phyloP scores from a whole-genome alignment of 1,284 basidiomycete species.

The Ustilago shanxiensis region DNA sequence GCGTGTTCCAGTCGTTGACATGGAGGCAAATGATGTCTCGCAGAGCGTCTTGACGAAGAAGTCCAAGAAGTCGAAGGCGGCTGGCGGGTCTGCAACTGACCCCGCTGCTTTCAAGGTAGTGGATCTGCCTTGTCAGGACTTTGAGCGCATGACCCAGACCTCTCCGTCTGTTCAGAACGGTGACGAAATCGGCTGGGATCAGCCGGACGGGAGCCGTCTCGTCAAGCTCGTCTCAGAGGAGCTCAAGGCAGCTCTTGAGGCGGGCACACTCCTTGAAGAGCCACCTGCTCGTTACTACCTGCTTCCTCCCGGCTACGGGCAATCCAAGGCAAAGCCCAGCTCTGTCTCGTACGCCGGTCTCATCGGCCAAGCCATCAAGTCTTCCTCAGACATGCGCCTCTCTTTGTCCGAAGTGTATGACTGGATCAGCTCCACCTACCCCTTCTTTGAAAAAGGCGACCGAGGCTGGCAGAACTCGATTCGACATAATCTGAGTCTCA shows the following conservation, averaged over 20 bases:
- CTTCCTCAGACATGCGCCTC: conserved; percentile 84
- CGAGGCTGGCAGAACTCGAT: conserved; percentile 96
- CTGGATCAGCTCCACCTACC: conserved; percentile 93
- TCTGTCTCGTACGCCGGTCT: conserved; percentile 86
- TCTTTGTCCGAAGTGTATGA: conserved; percentile 95
- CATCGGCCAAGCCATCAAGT: conserved; percentile 92
- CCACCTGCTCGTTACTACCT: conserved; percentile 65
- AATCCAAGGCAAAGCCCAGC: conserved; percentile 61
- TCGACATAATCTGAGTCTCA: conserved; percentile 88
- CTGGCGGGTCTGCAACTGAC: conserved; percentile 23
- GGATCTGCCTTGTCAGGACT: conserved; percentile 44
- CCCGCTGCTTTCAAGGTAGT: conserved; percentile 31
- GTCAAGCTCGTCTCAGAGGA: conserved; percentile 69
- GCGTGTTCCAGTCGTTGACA: neutral
- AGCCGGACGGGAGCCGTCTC: conserved; percentile 64
- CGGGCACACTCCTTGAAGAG: conserved; percentile 60
- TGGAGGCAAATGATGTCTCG: conserved; percentile 12
- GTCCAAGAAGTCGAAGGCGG: conserved; percentile 33
- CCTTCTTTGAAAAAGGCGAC: conserved; percentile 90
- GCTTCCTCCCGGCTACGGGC: conserved; percentile 63
- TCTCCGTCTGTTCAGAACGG: conserved; percentile 42
- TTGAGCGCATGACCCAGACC: conserved; percentile 41
- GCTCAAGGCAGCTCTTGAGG: conserved; percentile 64
- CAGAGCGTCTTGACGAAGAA: conserved; percentile 30
- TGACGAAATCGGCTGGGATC: conserved; percentile 63